Evolutionary conservation across 371 early-diverging fungal genomes (phyloP).

Genomic region (Mortierella sp.): DNA sequence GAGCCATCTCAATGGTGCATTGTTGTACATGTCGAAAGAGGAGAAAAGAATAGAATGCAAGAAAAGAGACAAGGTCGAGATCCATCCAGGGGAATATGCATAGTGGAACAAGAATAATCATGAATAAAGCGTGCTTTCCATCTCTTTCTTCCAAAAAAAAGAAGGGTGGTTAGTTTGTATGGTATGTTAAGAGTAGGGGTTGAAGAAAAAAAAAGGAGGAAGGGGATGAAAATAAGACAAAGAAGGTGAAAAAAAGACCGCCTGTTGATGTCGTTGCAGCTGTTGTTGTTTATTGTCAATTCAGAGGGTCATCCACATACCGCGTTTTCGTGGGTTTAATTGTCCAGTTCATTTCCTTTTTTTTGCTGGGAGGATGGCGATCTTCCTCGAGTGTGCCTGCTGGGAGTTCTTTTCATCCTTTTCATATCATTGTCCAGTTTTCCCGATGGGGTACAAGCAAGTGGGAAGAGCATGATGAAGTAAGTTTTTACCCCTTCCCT

Average conservation of each 20-base stretch:
- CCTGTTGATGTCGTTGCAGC: background rate
- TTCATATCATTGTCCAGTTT: background rate
- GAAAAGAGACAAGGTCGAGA: slow-evolving; percentile 1
- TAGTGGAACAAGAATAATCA: background rate
- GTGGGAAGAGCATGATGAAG: background rate
- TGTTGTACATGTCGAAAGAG: background rate
- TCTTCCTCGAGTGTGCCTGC: background rate
- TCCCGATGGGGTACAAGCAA: background rate
- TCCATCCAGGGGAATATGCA: slow-evolving; percentile 7
- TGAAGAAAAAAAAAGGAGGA: background rate
- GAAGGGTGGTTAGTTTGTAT: background rate
- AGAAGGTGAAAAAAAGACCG: background rate
- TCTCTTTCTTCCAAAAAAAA: background rate
- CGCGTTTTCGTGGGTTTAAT: slow-evolving; percentile 2
- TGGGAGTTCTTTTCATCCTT: background rate
- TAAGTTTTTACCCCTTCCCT: background rate
- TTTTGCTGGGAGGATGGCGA: slow-evolving; percentile 4
- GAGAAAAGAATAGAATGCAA: background rate
- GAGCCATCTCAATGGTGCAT: slow-evolving; percentile 6
- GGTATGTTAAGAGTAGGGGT: background rate
- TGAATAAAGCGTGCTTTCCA: slow-evolving; percentile 1
- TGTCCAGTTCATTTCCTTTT: background rate
- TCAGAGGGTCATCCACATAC: background rate
- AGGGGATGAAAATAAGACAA: background rate
- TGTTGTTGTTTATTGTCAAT: background rate